Evolutionary conservation across 1,139 yeast species (phyloP).

Genomic region (Pichia sp.): DNA sequence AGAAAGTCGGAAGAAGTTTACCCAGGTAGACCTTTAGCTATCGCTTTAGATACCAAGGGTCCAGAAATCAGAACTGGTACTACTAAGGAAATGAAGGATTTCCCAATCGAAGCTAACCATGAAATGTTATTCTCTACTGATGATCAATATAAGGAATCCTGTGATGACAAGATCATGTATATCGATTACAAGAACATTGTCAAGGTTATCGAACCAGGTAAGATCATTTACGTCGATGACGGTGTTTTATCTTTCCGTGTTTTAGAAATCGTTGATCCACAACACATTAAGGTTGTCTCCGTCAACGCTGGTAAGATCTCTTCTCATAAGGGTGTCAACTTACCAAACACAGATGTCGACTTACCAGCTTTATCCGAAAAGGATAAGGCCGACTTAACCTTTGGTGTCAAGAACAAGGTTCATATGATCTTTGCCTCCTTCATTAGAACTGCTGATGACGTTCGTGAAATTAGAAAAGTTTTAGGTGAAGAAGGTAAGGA

Average conservation of each 20-base stretch:
- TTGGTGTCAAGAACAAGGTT: slow-evolving; percentile 96
- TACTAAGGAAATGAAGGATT: slow-evolving; percentile 76
- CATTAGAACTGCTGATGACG: slow-evolving; percentile 93
- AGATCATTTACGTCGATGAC: slow-evolving; percentile 91
- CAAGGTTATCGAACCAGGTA: slow-evolving; percentile 85
- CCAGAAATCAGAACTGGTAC: slow-evolving; percentile 99
- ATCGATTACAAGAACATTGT: slow-evolving; percentile 96
- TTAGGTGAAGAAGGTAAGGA: slow-evolving; percentile 97
- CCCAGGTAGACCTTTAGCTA: slow-evolving; percentile 96
- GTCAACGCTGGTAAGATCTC: slow-evolving; percentile 94
- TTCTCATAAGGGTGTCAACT: slow-evolving; percentile 98
- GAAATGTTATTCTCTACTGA: slow-evolving; percentile 94
- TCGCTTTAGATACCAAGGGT: slow-evolving; percentile 99
- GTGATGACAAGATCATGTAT: slow-evolving; percentile 80
- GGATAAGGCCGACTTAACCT: slow-evolving; percentile 86
- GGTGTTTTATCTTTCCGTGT: slow-evolving; percentile 98
- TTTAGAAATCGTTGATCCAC: slow-evolving; percentile 70
- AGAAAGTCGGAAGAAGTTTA: slow-evolving; percentile 88
- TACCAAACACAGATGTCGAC: slow-evolving; percentile 99
- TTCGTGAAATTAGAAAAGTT: slow-evolving; percentile 85
- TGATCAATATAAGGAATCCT: slow-evolving; percentile 66
- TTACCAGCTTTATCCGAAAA: slow-evolving; percentile 97
- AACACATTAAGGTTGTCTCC: slow-evolving; percentile 82
- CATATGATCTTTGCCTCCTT: slow-evolving; percentile 99
- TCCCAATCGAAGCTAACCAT: slow-evolving; percentile 79